phyloP scores from a whole-genome alignment of 345 rosid genomes.

The Viola odorata region DNA sequence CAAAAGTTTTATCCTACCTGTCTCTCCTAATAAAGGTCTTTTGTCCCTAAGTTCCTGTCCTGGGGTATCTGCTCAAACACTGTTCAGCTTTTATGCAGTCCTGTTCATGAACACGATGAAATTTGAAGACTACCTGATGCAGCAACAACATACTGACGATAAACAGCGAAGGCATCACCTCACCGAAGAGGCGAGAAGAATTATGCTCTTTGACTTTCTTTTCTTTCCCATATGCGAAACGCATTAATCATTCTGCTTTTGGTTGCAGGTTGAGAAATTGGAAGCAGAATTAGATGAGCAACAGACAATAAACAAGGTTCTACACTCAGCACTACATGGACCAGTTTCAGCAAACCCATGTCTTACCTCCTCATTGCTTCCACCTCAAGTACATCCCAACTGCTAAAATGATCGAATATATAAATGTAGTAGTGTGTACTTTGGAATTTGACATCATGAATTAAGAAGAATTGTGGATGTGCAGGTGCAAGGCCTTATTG shows the following conservation, averaged over 20 bases:
- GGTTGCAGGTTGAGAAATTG: constrained; percentile 54
- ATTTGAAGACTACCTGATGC: constrained; percentile 73
- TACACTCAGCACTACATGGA: constrained; percentile 49
- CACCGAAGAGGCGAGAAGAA: constrained; percentile 41
- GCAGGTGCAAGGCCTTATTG: constrained; percentile 58
- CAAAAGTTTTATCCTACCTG: constrained; percentile 2
- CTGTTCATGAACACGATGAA: constrained; percentile 40
- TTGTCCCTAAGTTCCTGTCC: not conserved
- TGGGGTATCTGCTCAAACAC: not conserved
- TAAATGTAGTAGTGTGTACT: not conserved
- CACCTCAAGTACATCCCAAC: constrained; percentile 47
- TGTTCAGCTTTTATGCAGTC: not conserved
- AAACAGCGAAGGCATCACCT: constrained; percentile 40
- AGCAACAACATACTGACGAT: constrained; percentile 36
- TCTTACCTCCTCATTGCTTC: constrained; percentile 50
- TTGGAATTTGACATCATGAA: not conserved
- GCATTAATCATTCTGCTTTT: too few relatives aligned
- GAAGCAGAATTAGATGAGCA: constrained; percentile 56
- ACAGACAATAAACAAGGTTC: constrained; percentile 41
- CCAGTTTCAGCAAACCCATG: constrained; percentile 40
- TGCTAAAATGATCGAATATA: not conserved
- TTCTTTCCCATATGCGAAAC: too few relatives aligned
- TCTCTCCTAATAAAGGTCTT: constrained; percentile 7
- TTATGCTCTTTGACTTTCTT: not conserved
- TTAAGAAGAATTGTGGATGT: not conserved